phyloP scores from a whole-genome alignment of 164 flowering plant genomes.

The Kalanchoe fedtschenkoi region DNA sequence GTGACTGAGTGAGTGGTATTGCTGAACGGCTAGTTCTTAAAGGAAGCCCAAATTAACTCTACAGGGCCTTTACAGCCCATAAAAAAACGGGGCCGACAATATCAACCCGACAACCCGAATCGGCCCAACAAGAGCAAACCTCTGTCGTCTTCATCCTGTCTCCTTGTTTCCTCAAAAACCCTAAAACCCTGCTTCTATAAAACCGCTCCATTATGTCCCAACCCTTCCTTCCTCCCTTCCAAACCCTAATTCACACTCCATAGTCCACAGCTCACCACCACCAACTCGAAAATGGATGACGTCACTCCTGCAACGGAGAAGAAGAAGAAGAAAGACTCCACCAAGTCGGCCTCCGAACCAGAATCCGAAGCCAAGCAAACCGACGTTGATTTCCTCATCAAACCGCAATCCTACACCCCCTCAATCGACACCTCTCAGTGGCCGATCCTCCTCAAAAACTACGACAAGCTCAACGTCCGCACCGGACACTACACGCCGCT shows the following conservation, averaged over 20 bases:
- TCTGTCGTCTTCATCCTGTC: too few species aligned
- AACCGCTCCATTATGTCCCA: neutral
- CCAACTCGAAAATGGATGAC: neutral
- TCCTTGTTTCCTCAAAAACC: too few species aligned
- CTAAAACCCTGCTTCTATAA: too few species aligned
- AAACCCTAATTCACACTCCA: neutral
- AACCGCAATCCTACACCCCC: conserved; percentile 64
- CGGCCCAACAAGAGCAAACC: too few species aligned
- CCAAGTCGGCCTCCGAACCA: neutral
- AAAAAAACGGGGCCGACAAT: too few species aligned
- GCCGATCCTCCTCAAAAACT: conserved; percentile 77
- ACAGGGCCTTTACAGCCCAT: too few species aligned
- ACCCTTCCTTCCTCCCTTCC: neutral
- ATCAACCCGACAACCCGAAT: too few species aligned
- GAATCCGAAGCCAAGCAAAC: conserved; percentile 1
- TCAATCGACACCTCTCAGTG: conserved; percentile 59
- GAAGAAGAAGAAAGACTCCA: neutral
- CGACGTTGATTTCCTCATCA: conserved; percentile 35
- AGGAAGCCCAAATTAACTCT: too few species aligned
- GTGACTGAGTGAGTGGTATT: too few species aligned
- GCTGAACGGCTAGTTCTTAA: too few species aligned
- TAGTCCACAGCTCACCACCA: neutral
- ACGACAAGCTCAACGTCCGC: conserved; percentile 63
- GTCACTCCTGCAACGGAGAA: neutral
- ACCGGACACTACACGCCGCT: conserved; percentile 76